phyloP scores from a whole-genome alignment of 768 basidiomycete genomes.

The Termitomyces titanicus region DNA sequence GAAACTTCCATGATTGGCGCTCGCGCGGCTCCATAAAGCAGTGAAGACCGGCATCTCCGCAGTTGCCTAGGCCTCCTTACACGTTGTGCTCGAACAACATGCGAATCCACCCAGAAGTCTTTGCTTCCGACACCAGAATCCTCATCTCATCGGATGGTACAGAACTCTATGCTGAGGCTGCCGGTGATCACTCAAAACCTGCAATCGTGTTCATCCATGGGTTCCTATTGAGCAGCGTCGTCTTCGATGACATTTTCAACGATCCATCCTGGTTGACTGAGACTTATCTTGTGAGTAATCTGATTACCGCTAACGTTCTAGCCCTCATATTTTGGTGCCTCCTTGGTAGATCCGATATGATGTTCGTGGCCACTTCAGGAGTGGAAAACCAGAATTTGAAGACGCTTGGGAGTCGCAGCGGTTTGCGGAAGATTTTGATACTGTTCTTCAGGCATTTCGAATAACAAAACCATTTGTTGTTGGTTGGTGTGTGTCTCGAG shows the following conservation, averaged over 20 bases:
- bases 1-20: not conserved
- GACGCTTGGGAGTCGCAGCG: conserved; percentile 25
- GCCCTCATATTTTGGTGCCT: not conserved
- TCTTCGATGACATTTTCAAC: conserved; percentile 33
- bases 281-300: conserved; percentile 23
- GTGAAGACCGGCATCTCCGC: not conserved
- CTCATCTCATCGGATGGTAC: conserved; percentile 36
- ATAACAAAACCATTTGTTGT: conserved; percentile 25
- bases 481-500: conserved; percentile 23
- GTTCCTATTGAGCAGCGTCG: conserved; percentile 25
- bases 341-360: conserved; percentile 28
- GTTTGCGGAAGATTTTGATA: conserved; percentile 28
- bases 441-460: conserved; percentile 25
- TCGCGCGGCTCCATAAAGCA: not conserved
- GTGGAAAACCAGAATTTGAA: conserved; percentile 22
- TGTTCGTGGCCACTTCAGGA: conserved; percentile 29
- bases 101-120: conserved; percentile 7
- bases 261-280: conserved; percentile 24
- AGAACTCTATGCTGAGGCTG: conserved; percentile 33
- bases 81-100: not conserved
- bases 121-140: conserved; percentile 9
- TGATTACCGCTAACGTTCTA: not conserved
- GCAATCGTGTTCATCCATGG: conserved; percentile 37
- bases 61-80: not conserved
- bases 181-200: conserved; percentile 32